Conservation (phyloP, 495 filamentous ascomycete genomes). For the Elasticomyces elasticus region DNA sequence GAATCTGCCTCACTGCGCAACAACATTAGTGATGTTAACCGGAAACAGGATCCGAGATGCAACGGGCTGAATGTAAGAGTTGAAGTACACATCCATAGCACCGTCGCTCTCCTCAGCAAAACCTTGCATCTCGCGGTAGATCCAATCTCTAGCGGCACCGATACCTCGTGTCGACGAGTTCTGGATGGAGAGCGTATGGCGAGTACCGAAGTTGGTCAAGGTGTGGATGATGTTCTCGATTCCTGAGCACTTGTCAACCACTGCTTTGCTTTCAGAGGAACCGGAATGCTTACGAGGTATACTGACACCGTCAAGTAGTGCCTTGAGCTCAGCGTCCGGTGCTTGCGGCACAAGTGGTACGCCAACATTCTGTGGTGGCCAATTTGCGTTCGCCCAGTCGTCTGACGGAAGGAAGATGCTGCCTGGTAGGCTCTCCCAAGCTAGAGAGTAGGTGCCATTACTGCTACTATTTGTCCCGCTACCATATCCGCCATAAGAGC, state of each 20-base stretch:
- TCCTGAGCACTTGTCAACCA: neutral
- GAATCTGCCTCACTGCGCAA: constrained; percentile 24
- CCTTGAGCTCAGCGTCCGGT: constrained; percentile 36
- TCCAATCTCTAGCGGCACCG: constrained; percentile 46
- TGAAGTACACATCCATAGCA: constrained; percentile 35
- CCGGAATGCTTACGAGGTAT: neutral
- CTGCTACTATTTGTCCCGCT: neutral
- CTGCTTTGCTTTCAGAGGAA: neutral
- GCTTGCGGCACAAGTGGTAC: constrained; percentile 35
- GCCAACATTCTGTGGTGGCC: constrained; percentile 31
- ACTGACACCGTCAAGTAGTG: constrained; percentile 34
- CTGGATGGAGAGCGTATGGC: constrained; percentile 42
- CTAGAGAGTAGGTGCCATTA: neutral
- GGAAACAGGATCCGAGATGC: constrained; percentile 37
- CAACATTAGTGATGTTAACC: constrained; percentile 41
- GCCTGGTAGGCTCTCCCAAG: constrained; percentile 5
- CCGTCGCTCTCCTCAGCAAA: constrained; percentile 33
- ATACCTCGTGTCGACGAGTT: constrained; percentile 40
- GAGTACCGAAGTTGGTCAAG: constrained; percentile 43
- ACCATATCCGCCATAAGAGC: neutral
- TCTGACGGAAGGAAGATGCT: constrained; percentile 2
- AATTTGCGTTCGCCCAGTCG: constrained; percentile 14
- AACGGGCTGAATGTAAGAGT: constrained; percentile 38
- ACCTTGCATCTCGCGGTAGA: constrained; percentile 35
- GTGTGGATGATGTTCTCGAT: constrained; percentile 40